Evolutionary conservation across 2,329 filamentous ascomycete species (phyloP).

Genomic region (Penicillium aurantiogriseum): DNA sequence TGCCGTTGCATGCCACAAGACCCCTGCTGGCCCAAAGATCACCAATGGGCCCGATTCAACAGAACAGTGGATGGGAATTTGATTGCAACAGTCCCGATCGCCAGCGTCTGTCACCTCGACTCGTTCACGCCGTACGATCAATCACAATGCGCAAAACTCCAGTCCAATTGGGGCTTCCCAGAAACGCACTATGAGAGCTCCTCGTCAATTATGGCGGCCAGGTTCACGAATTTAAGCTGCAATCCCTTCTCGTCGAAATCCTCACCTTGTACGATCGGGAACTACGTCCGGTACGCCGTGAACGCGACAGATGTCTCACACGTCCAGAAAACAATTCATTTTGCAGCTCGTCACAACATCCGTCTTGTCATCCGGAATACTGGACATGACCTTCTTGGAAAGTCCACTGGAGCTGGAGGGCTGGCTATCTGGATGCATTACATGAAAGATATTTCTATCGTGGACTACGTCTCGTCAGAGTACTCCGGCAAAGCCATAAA

Average conservation of each 20-base stretch:
- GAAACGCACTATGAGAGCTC: background rate
- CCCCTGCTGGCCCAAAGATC: conserved; percentile 8
- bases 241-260: background rate
- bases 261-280: conserved; percentile 11
- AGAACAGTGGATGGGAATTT: conserved; percentile 8
- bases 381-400: conserved; percentile 46
- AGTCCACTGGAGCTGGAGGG: conserved; percentile 32
- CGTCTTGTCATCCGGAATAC: conserved; percentile 42
- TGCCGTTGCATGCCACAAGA: conserved; percentile 15
- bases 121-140: background rate
- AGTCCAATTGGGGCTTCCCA: conserved; percentile 1
- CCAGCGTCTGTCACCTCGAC: conserved; percentile 8
- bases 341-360: conserved; percentile 21
- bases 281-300: conserved; percentile 12
- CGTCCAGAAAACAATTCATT: conserved; percentile 4
- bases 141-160: background rate
- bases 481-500: conserved; percentile 13
- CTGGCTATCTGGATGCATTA: conserved; percentile 45
- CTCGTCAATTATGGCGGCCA: background rate
- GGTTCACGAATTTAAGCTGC: background rate
- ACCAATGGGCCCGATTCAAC: conserved; percentile 10
- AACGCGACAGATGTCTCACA: conserved; percentile 10
- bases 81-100: conserved; percentile 10
- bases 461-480: conserved; percentile 7
- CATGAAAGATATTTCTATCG: conserved; percentile 35